These are phyloP conservation scores for Tricholoma matsutake DNA, from an alignment of 768 basidiomycete species.

Conservation along the genomic window DNA sequence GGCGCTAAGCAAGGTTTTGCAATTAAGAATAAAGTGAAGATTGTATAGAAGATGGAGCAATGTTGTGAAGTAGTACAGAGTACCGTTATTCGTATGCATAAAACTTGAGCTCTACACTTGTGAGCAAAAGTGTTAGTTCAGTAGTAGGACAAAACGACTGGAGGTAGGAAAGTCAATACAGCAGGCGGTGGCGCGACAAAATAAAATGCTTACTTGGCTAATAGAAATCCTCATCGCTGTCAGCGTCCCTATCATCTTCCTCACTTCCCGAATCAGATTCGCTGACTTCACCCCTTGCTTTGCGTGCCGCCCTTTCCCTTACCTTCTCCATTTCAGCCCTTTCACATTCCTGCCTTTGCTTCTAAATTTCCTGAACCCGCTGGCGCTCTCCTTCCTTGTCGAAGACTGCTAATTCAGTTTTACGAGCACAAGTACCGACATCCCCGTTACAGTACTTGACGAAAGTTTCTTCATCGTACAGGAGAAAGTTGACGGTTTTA, in stretches of 20 bases:
- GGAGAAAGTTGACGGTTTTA: neutral
- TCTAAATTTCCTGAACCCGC: neutral
- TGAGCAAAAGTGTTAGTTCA: too few relatives aligned
- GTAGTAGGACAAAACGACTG: too few relatives aligned
- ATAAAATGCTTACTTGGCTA: neutral
- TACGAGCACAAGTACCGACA: neutral
- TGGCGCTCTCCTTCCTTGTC: neutral
- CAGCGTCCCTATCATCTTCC: neutral
- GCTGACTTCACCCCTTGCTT: too few relatives aligned
- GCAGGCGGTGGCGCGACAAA: neutral
- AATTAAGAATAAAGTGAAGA: constrained; percentile 37
- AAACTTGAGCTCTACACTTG: too few relatives aligned
- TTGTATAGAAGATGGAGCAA: constrained; percentile 19
- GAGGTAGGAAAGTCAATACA: too few relatives aligned
- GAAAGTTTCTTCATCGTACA: neutral
- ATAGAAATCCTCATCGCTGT: neutral
- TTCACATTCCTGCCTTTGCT: neutral
- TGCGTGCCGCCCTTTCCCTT: neutral
- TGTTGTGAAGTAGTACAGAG: too few relatives aligned
- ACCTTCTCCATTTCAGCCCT: neutral
- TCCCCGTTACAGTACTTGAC: neutral
- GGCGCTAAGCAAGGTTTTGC: neutral
- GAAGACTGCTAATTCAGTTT: neutral
- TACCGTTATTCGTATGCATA: too few relatives aligned
- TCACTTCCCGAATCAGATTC: neutral